Percentiles rank a stretch among this genome's conserved stretches.
Evolutionary conservation across 306 rosid genomes (phyloP).

Genomic region (Prunus davidiana): DNA sequence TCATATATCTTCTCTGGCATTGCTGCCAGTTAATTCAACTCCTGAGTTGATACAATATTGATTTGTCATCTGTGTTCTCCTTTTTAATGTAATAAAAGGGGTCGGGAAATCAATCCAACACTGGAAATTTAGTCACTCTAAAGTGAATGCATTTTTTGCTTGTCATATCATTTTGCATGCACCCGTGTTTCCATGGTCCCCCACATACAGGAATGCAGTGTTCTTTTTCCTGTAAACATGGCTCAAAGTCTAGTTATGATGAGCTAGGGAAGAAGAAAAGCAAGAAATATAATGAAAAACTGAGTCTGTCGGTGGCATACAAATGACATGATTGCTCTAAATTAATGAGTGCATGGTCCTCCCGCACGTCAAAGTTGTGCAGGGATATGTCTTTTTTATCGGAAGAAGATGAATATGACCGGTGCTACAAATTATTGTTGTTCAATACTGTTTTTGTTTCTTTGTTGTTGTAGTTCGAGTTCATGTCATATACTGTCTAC

Average conservation of each 20-base stretch:
- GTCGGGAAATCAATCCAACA: neutral
- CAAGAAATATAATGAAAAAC: conserved; percentile 37
- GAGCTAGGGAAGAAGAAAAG: conserved; percentile 30
- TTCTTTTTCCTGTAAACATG: conserved; percentile 35
- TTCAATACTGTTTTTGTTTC: conserved; percentile 30
- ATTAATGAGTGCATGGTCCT: conserved; percentile 45
- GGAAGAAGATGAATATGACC: conserved; percentile 31
- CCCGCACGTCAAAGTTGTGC: conserved; percentile 37
- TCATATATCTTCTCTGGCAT: neutral
- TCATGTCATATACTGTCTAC: conserved; percentile 7
- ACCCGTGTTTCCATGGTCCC: conserved; percentile 21
- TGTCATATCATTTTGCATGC: conserved; percentile 5
- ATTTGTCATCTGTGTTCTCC: neutral
- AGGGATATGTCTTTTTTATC: conserved; percentile 30
- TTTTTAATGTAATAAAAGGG: neutral
- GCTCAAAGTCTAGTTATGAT: conserved; percentile 40
- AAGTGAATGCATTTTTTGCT: conserved; percentile 9
- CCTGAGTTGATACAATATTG: neutral
- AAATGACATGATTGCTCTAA: conserved; percentile 40
- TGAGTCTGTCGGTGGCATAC: conserved; percentile 29
- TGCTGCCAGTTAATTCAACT: conserved; percentile 5
- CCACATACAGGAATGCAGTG: conserved; percentile 20
- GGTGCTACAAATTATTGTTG: conserved; percentile 18
- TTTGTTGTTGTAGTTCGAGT: conserved; percentile 15
- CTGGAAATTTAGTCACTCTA: conserved; percentile 3